Base-by-base conservation (phyloP, 148 eudicot species). In the Simmondsia chinensis region DNA sequence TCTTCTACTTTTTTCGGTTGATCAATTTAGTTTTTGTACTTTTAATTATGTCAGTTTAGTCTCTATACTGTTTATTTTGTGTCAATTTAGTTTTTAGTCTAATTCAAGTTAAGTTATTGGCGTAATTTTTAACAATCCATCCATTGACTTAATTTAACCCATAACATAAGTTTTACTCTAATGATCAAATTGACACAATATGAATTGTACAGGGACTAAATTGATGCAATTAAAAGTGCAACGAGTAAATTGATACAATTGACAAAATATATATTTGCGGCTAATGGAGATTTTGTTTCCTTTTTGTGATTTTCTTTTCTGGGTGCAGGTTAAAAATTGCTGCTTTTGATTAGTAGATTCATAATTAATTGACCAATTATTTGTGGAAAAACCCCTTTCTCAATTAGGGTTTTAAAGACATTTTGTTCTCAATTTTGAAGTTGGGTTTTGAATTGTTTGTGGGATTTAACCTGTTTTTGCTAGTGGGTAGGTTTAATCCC, bases 71-170 rank as follows among this genome's bases (percentile, higher is more conserved):
- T 11, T 29, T 2, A 18, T 2, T 14, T 32, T 22, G 5, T 34
- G 16, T 45, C 9, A 4, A 4, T 37, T 13, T 19, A n/a, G n/a
- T n/a, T 9, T 15, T 24, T 3, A 2, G 39, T 16, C 40, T 53
- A 20, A 6, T 63, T 60, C 61, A 63, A 61, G 55, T 39, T 54
- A 28, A 10, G 21, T 20, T 32, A 35, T 21, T 40, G 37, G 37
- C 42, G 10, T 28, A 9, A 28, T 33, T 26, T 26, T 46, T 17
- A n/a, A n/a, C n/a, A n/a, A n/a, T n/a, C n/a, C n/a, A n/a, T n/a
- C n/a, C n/a, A n/a, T n/a, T n/a, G n/a, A n/a, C n/a, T n/a, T n/a
- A n/a, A n/a, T n/a, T n/a, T n/a, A n/a, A n/a, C n/a, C n/a, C n/a
- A n/a, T n/a, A n/a, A n/a, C n/a, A n/a, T n/a, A n/a, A n/a, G n/a